These are phyloP conservation scores for Pyrus communis DNA, from an alignment of 306 rosid species.

Conservation along the genomic window DNA sequence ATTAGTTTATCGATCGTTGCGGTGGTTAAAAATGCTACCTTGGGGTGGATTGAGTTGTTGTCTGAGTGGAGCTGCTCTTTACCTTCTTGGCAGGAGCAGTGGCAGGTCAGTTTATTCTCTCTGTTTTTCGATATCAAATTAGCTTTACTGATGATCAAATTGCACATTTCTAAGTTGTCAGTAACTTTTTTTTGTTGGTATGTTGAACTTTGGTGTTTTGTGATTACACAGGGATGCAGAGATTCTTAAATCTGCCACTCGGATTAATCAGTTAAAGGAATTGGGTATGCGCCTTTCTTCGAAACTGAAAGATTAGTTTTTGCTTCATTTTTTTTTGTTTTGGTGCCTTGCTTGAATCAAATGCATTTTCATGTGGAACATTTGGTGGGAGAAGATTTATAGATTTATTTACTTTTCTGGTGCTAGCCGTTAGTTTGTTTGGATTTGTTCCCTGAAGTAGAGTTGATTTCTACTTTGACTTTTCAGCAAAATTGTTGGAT, in stretches of 20 bases:
- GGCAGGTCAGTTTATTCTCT: slow-evolving; percentile 45
- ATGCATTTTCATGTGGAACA: slow-evolving; percentile 1
- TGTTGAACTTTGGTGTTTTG: background rate
- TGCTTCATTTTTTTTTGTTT: background rate
- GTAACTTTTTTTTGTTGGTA: too few relatives aligned
- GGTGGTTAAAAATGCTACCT: slow-evolving; percentile 55
- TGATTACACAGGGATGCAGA: slow-evolving; percentile 68
- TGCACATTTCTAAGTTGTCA: background rate
- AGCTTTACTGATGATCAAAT: background rate
- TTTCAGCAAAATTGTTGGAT: slow-evolving; percentile 84
- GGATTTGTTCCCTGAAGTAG: slow-evolving; percentile 8
- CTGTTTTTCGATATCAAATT: background rate
- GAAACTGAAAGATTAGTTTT: background rate
- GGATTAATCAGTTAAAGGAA: slow-evolving; percentile 84
- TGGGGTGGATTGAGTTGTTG: slow-evolving; percentile 97
- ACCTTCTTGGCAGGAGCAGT: slow-evolving; percentile 93
- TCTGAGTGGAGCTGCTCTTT: slow-evolving; percentile 90
- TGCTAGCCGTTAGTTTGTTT: slow-evolving; percentile 10
- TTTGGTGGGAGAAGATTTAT: background rate
- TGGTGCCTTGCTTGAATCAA: background rate
- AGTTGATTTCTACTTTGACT: slow-evolving; percentile 10
- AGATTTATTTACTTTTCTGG: background rate
- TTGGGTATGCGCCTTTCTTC: slow-evolving; percentile 44
- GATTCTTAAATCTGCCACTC: slow-evolving; percentile 61
- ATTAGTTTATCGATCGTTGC: slow-evolving; percentile 10